Base-by-base conservation (phyloP, 1,139 yeast genomes). In the Saccharomyces pastorianus region DNA sequence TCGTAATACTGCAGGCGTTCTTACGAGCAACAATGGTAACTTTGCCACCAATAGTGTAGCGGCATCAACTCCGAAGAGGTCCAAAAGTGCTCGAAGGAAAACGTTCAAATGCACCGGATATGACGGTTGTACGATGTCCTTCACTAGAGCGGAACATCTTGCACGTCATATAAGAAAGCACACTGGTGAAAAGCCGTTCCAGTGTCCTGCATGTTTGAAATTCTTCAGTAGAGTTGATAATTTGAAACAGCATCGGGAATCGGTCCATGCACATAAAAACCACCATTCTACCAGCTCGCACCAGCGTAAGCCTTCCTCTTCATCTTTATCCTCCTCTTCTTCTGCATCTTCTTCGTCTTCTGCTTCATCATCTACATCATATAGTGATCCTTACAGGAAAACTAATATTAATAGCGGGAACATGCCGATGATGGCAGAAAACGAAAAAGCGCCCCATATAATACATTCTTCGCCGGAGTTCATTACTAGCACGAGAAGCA, bases 151-250 rank as follows among this genome's bases (percentile, higher is more conserved):
- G 25, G 97, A 91, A 68, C 97, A 91, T 70, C 76, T 91, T 61
- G 96, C 96, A 2, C 78, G 98, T 58, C 98, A 91, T 72, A 86
- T 89, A 54, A 75, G 97, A 53, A 91, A 90, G 66, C 98, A 91
- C 69, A 91, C 97, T 0, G 98, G 98, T 46, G 98, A 91, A 70
- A 77, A 96, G 55, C 98, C 98, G 2, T 91, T 89, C 68, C 82
- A 88, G 53, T 91, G 97, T 71, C 87, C 86, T 50, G 81, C 77
- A 65, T 91, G 98, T 70, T 77, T 82, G 47, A 83, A 91, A 64
- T 81, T 83, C 65, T 91, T 91, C 67, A 84, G 93, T 31, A 77
- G 97, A 51, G 74, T 91, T 59, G 97, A 91, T 71, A 91, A 91
- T 68, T 76, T 91, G 58, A 80, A 96, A 56, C 98, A 91, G 72